A percentile compares a stretch with the other conserved stretches of the same genome.
These are phyloP conservation scores for Holtermannia corniformis DNA, from an alignment of 768 basidiomycete genomes.

Conservation along the genomic window DNA sequence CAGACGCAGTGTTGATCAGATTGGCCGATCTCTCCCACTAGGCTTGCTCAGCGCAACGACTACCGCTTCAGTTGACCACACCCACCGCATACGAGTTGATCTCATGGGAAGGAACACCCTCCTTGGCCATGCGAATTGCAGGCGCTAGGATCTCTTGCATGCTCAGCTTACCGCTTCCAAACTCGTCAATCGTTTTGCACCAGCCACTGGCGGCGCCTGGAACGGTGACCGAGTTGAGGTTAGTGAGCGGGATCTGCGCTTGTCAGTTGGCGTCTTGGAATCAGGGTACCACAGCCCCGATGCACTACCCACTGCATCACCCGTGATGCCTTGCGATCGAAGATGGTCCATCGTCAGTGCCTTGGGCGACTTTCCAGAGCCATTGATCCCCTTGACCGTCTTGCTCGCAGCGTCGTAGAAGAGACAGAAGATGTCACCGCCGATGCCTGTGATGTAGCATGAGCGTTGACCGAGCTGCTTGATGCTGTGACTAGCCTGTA, in stretches of 20 bases:
- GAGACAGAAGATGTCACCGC: conserved; percentile 58
- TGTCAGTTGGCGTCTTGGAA: not conserved
- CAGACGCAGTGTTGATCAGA: conserved; percentile 71
- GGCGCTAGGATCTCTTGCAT: conserved; percentile 70
- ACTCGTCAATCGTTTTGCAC: conserved; percentile 73
- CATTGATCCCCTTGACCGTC: conserved; percentile 78
- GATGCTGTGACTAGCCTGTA: conserved; percentile 76
- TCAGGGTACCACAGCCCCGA: not conserved
- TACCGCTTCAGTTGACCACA: conserved; percentile 6
- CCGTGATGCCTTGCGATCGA: conserved; percentile 58
- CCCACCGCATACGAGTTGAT: conserved; percentile 56
- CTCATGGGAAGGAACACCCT: conserved; percentile 88
- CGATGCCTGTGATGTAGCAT: conserved; percentile 18
- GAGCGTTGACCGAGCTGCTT: not conserved
- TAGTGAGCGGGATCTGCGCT: conserved; percentile 58
- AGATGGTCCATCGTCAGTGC: conserved; percentile 67
- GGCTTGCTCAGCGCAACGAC: too few species aligned
- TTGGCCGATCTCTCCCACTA: conserved; percentile 55
- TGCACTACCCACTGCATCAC: conserved; percentile 34
- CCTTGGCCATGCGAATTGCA: conserved; percentile 82
- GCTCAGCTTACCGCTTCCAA: conserved; percentile 65
- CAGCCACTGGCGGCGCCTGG: conserved; percentile 88
- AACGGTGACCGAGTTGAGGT: conserved; percentile 69
- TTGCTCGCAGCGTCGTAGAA: conserved; percentile 80
- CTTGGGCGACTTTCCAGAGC: conserved; percentile 76